Evolutionary conservation across 208 protist genomes (phyloP), one percentile per base, ranked within the genome.

Genomic region (Leishmania turanica): DNA sequence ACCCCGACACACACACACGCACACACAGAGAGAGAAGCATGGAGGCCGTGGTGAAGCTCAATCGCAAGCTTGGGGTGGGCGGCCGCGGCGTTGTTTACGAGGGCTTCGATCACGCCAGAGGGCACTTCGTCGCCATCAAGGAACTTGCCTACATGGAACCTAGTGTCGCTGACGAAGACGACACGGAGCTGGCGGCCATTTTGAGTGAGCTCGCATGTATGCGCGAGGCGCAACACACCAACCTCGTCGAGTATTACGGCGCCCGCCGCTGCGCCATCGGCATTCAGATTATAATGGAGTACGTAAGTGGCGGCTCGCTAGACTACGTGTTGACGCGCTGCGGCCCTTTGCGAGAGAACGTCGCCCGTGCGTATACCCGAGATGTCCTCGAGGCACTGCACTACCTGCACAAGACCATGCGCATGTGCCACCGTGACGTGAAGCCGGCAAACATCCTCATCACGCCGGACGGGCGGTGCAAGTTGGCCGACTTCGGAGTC

Each of bases 371-470:
- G 34, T 98, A 98, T 82, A 89, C 88, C 21, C 82, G 86, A 11
- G 93, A 98, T 66, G 87, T 98, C 9, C 84, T 97, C 1, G 83
- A 89, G 34, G 96, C 94, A 0, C 85, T 98, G 56, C 79, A 81
- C 58, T 98, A 97, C 82, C 84, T 98, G 72, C 96, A 98, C 78
- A 84, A 92, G 58, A 87, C 75, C 13, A 87, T 91, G 72, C 83
- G 88, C 40, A 91, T 98, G n/a, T 96, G 91, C 74, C 96, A 98
- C 80, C 87, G 95, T 24, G 96, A 98, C 84, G 83, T 98, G 49
- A 98, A 98, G 82, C 93, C 94, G 27, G 96, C 85, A 19, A 98
- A 98, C 75, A 90, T 98, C 31, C 88, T 98, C 70, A 91, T 98
- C 70, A 96, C 95, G 1, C 80, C 91, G 9, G 91, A 95, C 15